phyloP scores from a whole-genome alignment of 345 rosid genomes.

The Camelina neglecta region DNA sequence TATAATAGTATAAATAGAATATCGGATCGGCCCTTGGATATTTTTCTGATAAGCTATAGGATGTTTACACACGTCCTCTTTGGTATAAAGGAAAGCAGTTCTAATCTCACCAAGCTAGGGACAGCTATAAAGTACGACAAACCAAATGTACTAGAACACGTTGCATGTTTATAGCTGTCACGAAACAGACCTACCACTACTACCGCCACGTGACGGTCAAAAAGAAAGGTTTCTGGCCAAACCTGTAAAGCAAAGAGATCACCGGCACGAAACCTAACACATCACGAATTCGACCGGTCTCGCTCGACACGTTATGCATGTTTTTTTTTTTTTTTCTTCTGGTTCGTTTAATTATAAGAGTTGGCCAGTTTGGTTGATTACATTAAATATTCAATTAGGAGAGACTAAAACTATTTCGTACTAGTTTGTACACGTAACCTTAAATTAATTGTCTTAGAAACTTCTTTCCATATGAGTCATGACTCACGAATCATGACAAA shows the following conservation, averaged over 20 bases:
- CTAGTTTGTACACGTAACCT: conserved; percentile 33
- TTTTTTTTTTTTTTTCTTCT: background rate
- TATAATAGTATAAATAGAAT: conserved; percentile 6
- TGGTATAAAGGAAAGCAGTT: conserved; percentile 30
- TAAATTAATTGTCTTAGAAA: conserved; percentile 28
- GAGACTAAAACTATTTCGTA: conserved; percentile 17
- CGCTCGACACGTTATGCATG: conserved; percentile 43
- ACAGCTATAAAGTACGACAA: conserved; percentile 42
- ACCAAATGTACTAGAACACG: conserved; percentile 22
- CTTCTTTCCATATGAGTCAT: conserved; percentile 17
- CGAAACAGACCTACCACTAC: conserved; percentile 34
- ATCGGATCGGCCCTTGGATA: background rate
- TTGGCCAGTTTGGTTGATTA: conserved; percentile 37
- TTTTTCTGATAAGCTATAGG: conserved; percentile 15
- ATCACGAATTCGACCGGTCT: conserved; percentile 32
- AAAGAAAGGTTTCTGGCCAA: conserved; percentile 24
- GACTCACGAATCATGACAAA: background rate
- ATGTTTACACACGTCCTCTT: conserved; percentile 45
- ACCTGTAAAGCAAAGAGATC: conserved; percentile 19
- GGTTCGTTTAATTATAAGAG: background rate
- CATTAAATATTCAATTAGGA: conserved; percentile 25
- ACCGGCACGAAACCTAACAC: conserved; percentile 43
- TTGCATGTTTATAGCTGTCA: conserved; percentile 37
- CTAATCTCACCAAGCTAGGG: conserved; percentile 36
- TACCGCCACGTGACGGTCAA: conserved; percentile 36